These are phyloP conservation scores for Ceratobasidium theobromae DNA, from an alignment of 1,284 basidiomycete genomes.

Conservation along the genomic window DNA sequence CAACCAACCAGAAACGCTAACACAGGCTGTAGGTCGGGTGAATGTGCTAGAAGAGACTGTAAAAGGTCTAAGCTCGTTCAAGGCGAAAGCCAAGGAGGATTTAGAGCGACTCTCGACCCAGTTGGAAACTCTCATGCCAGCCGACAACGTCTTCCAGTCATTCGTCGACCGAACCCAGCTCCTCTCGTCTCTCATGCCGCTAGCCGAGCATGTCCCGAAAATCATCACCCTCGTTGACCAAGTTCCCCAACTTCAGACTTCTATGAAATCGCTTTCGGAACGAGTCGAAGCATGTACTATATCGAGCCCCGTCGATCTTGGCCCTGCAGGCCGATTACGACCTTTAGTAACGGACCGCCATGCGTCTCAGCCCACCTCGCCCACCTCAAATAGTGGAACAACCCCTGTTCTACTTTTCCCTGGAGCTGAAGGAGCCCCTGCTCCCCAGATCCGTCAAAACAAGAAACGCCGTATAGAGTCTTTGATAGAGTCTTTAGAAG, in stretches of 20 bases:
- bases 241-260: neutral
- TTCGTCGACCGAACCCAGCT: neutral
- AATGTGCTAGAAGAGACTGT: neutral
- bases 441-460: neutral
- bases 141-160: neutral
- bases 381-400: neutral
- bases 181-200: neutral
- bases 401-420: neutral
- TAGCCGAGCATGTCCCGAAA: neutral
- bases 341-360: neutral
- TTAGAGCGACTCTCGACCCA: neutral
- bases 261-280: neutral
- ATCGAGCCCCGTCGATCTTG: neutral
- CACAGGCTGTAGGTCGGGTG: neutral
- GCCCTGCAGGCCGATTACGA: neutral
- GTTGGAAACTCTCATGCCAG: neutral
- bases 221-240: neutral
- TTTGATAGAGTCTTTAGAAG: constrained; percentile 1
- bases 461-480: neutral
- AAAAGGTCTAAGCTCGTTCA: neutral
- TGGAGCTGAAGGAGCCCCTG: neutral
- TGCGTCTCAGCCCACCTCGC: neutral
- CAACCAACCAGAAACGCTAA: neutral
- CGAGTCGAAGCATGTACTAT: neutral
- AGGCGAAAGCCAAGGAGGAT: neutral